These are phyloP conservation scores for Cantharellus cinnabarinus DNA, from an alignment of 768 basidiomycete species.

Conservation along the genomic window DNA sequence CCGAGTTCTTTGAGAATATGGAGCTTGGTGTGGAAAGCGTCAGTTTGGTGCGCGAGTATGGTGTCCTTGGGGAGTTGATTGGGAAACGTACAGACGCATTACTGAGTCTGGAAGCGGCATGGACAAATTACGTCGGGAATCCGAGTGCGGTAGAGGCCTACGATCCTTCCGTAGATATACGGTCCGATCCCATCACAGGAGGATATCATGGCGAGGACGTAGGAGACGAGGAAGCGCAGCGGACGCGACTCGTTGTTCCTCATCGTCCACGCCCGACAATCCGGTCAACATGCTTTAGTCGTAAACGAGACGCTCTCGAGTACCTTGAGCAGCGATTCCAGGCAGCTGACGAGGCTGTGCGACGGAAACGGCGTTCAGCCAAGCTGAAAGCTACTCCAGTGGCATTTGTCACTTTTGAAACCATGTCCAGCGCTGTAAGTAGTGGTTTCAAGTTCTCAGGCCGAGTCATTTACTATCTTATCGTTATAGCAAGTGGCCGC, in stretches of 20 bases:
- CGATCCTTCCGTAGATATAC: conserved; percentile 42
- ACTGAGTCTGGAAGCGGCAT: conserved; percentile 57
- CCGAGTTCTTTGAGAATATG: conserved; percentile 88
- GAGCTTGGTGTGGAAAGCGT: conserved; percentile 80
- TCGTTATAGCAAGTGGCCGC: conserved; percentile 57
- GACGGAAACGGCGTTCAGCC: conserved; percentile 44
- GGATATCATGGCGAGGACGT: conserved; percentile 25
- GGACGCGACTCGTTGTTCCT: conserved; percentile 44
- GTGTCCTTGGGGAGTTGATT: conserved; percentile 45
- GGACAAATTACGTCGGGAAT: conserved; percentile 87
- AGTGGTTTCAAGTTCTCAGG: not conserved
- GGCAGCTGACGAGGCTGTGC: conserved; percentile 67
- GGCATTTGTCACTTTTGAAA: conserved; percentile 94
- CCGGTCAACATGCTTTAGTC: conserved; percentile 46
- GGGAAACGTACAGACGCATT: conserved; percentile 68
- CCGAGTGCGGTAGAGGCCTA: conserved; percentile 72
- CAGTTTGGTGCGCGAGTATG: conserved; percentile 68
- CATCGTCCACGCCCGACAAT: conserved; percentile 58
- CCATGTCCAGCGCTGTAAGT: conserved; percentile 77
- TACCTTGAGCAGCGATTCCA: conserved; percentile 64
- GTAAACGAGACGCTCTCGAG: conserved; percentile 75
- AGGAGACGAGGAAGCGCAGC: conserved; percentile 28
- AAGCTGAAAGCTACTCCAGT: conserved; percentile 64
- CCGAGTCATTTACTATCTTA: not conserved
- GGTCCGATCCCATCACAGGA: conserved; percentile 7